Conservation (phyloP, 495 filamentous ascomycete genomes). For the Cryomyces minteri region DNA sequence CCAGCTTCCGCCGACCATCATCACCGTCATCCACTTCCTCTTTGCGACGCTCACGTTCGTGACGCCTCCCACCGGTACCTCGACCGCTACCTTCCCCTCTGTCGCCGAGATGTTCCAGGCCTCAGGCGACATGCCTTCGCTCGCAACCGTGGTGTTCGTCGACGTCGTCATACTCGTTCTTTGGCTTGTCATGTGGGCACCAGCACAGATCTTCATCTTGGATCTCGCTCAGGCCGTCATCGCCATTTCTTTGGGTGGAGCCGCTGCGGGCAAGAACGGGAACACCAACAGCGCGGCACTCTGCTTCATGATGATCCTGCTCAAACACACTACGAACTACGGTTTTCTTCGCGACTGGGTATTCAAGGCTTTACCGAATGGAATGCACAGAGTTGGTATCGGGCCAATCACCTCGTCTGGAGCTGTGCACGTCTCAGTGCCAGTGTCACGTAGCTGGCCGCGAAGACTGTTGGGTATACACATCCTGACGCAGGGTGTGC, state of each 20-base stretch:
- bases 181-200: conserved; percentile 82
- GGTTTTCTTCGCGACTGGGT: neutral
- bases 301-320: conserved; percentile 62
- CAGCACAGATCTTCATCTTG: conserved; percentile 71
- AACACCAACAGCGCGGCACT: conserved; percentile 52
- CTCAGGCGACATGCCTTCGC: conserved; percentile 50
- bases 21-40: conserved; percentile 80
- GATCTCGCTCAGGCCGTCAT: conserved; percentile 96
- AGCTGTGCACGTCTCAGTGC: neutral
- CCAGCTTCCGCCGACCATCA: conserved; percentile 80
- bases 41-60: conserved; percentile 92
- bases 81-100: conserved; percentile 29
- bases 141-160: conserved; percentile 64
- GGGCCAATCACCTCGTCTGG: conserved; percentile 2
- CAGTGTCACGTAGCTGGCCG: conserved; percentile 23
- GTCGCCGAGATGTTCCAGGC: conserved; percentile 57
- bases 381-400: neutral
- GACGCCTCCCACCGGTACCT: conserved; percentile 37
- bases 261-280: conserved; percentile 43
- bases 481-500: conserved; percentile 67
- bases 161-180: conserved; percentile 64
- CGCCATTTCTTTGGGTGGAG: conserved; percentile 79
- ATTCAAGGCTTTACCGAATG: neutral
- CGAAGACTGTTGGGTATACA: conserved; percentile 58
- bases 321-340: conserved; percentile 42